Percentiles rank a stretch among this genome's conserved stretches.
Conservation (phyloP, 2,329 filamentous ascomycete genomes). For the Alternaria incomplexa region DNA sequence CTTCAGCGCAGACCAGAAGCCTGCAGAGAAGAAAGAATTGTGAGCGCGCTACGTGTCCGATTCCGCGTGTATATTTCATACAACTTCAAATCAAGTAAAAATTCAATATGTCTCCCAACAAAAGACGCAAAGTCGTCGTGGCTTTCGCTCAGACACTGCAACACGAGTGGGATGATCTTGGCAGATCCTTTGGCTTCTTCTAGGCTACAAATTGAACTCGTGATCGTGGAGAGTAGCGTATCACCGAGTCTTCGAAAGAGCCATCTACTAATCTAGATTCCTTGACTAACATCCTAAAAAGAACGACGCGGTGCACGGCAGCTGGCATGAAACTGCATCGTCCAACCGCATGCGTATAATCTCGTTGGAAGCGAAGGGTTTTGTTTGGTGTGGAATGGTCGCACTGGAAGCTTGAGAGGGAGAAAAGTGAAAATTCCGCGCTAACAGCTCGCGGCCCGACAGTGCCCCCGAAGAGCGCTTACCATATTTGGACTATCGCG, state of each 20-base stretch:
- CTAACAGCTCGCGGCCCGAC: conserved; percentile 10
- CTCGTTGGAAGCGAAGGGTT: neutral
- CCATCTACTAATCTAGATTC: conserved; percentile 52
- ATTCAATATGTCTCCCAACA: conserved; percentile 70
- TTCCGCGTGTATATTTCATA: neutral
- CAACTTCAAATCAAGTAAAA: neutral
- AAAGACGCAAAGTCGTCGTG: conserved; percentile 87
- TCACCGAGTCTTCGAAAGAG: conserved; percentile 94
- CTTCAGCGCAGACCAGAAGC: conserved; percentile 28
- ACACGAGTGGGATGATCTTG: conserved; percentile 93
- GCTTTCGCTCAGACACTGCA: conserved; percentile 80
- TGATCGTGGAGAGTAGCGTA: conserved; percentile 70
- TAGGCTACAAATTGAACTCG: conserved; percentile 91
- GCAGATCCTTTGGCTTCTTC: conserved; percentile 77
- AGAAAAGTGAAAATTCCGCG: conserved; percentile 10
- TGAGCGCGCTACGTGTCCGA: conserved; percentile 31
- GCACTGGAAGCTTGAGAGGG: neutral
- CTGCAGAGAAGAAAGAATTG: conserved; percentile 58
- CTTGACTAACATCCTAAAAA: neutral
- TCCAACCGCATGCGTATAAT: neutral
- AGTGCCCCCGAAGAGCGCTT: conserved; percentile 5
- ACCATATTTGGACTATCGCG: neutral
- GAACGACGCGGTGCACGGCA: neutral
- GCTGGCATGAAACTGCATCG: conserved; percentile 3
- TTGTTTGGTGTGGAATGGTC: conserved; percentile 1